Percentiles rank a stretch among this genome's conserved stretches.
Conservation (phyloP, 257 asterid species). For the Nicotiana attenuata region DNA sequence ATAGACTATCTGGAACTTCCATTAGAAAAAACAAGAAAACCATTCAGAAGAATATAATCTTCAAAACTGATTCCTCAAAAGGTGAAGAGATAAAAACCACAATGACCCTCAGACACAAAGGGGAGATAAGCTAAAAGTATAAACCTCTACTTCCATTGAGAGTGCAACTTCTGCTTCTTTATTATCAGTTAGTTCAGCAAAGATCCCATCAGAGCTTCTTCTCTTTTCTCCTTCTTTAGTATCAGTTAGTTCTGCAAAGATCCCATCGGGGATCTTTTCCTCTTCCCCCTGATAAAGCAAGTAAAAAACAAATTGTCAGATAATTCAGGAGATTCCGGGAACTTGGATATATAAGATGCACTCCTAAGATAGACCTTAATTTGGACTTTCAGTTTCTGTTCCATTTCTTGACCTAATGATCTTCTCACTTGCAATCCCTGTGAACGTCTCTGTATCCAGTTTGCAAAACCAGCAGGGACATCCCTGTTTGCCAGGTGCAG, state of each 20-base stretch:
- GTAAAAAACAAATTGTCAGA: slow-evolving; percentile 11
- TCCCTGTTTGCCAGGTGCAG: slow-evolving; percentile 60
- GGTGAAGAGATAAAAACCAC: not conserved
- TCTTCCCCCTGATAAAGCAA: slow-evolving; percentile 43
- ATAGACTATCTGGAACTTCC: slow-evolving; percentile 8
- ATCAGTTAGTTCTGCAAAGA: slow-evolving; percentile 31
- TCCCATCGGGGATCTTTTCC: slow-evolving; percentile 28
- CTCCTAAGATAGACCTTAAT: slow-evolving; percentile 37
- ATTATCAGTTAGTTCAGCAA: slow-evolving; percentile 31
- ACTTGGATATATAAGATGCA: not conserved
- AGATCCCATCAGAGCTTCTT: slow-evolving; percentile 29
- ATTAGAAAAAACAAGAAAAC: not conserved
- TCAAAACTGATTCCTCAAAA: not conserved
- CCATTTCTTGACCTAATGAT: slow-evolving; percentile 60
- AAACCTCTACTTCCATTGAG: slow-evolving; percentile 41
- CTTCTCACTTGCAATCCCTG: slow-evolving; percentile 33
- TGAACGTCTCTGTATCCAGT: slow-evolving; percentile 50
- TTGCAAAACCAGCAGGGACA: slow-evolving; percentile 50
- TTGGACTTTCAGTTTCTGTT: slow-evolving; percentile 34
- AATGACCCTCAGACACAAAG: not conserved
- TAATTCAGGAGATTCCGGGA: slow-evolving; percentile 4
- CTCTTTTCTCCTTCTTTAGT: slow-evolving; percentile 26
- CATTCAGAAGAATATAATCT: not conserved
- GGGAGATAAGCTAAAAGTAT: not conserved
- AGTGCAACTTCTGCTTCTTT: slow-evolving; percentile 33